These are phyloP conservation scores for Gynochthodes officinalis DNA, from an alignment of 257 asterid species.

Conservation along the genomic window DNA sequence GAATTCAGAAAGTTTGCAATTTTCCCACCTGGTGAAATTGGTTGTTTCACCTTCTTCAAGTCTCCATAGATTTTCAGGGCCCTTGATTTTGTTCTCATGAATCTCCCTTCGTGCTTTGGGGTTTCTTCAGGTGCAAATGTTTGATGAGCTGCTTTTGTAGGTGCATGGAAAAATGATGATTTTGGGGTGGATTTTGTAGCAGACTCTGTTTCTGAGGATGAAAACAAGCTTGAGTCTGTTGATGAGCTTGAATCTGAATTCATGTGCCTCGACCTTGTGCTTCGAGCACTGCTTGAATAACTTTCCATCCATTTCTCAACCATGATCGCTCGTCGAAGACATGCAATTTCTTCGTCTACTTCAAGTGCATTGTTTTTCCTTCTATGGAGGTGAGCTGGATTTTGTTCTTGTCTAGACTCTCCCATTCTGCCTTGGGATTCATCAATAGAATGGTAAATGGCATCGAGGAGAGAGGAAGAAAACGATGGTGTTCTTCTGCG, in stretches of 20 bases:
- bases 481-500: slow-evolving; percentile 65
- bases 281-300: slow-evolving; percentile 17
- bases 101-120: slow-evolving; percentile 26
- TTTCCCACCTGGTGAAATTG: slow-evolving; percentile 47
- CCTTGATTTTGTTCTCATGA: slow-evolving; percentile 37
- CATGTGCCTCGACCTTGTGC: slow-evolving; percentile 35
- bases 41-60: slow-evolving; percentile 42
- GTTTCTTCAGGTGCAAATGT: slow-evolving; percentile 7
- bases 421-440: slow-evolving; percentile 30
- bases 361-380: slow-evolving; percentile 30
- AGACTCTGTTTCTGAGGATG: slow-evolving; percentile 60
- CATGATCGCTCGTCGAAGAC: slow-evolving; percentile 67
- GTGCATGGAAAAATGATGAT: slow-evolving; percentile 16
- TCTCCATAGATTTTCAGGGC: slow-evolving; percentile 39
- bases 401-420: not conserved
- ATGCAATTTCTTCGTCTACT: slow-evolving; percentile 54
- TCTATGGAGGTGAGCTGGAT: not conserved
- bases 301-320: slow-evolving; percentile 83
- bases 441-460: slow-evolving; percentile 75
- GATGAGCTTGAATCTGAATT: slow-evolving; percentile 58
- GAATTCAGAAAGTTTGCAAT: slow-evolving; percentile 58
- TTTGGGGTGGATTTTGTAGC: slow-evolving; percentile 42
- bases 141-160: slow-evolving; percentile 10
- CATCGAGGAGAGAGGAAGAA: slow-evolving; percentile 78
- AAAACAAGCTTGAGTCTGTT: slow-evolving; percentile 60